These are phyloP conservation scores for Chalaropsis ovoidea DNA, from an alignment of 2,329 filamentous ascomycete species.

Conservation along the genomic window DNA sequence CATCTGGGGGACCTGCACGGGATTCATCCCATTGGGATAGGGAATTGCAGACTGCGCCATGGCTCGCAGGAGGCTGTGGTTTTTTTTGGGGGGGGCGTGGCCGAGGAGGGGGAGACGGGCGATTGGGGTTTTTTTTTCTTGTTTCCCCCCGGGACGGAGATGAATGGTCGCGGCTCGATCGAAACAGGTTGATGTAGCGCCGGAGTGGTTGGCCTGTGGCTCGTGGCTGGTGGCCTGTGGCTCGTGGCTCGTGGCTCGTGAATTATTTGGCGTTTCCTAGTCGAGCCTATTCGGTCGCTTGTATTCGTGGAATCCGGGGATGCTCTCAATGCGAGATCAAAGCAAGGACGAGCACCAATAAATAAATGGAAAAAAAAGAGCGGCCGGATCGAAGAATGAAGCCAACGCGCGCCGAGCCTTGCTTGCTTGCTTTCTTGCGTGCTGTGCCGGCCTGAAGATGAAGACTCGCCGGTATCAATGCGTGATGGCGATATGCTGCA, in stretches of 20 bases:
- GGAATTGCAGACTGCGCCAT: conserved; percentile 38
- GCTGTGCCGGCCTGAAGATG: not conserved
- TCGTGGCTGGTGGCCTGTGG: too few species aligned
- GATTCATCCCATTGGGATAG: conserved; percentile 35
- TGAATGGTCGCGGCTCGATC: too few species aligned
- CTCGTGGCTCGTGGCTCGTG: too few species aligned
- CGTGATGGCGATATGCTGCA: too few species aligned
- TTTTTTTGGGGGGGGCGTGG: not conserved
- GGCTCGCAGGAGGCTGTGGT: conserved; percentile 19
- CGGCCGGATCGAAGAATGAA: not conserved
- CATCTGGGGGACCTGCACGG: conserved; percentile 23
- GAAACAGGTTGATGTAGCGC: too few species aligned
- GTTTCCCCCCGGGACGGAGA: too few species aligned
- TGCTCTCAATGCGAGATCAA: not conserved
- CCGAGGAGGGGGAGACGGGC: not conserved
- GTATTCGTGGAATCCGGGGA: not conserved
- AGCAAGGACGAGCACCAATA: not conserved
- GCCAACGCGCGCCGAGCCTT: not conserved
- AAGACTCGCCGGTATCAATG: too few species aligned
- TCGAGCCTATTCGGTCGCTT: too few species aligned
- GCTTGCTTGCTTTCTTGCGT: not conserved
- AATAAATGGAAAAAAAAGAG: not conserved
- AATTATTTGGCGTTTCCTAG: too few species aligned
- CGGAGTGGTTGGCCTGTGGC: too few species aligned
- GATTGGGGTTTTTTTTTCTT: too few species aligned